Evolutionary conservation across 352 stramenopile genomes (phyloP).

Genomic region (Phytophthora sojae): DNA sequence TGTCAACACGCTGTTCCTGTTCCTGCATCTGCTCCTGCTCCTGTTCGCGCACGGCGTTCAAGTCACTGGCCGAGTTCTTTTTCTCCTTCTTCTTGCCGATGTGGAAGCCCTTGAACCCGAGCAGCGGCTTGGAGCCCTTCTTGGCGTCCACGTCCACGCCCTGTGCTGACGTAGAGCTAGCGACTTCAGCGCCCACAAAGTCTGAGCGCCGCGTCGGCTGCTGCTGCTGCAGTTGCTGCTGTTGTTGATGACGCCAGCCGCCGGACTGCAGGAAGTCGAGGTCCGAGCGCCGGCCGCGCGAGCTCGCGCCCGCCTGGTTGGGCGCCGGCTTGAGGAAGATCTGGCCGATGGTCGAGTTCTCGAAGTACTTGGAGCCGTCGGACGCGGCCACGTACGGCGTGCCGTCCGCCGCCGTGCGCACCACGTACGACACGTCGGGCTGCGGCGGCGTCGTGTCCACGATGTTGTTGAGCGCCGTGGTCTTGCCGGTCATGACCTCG

Average conservation of each 20-base stretch:
- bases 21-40: slow-evolving; percentile 12
- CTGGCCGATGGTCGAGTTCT: slow-evolving; percentile 57
- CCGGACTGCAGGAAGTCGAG: slow-evolving; percentile 43
- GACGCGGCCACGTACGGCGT: slow-evolving; percentile 53
- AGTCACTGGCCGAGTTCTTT: slow-evolving; percentile 18
- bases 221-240: slow-evolving; percentile 16
- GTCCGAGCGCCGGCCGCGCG: slow-evolving; percentile 35
- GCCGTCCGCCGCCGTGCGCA: slow-evolving; percentile 47
- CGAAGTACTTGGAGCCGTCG: slow-evolving; percentile 46
- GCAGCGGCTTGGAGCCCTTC: slow-evolving; percentile 29
- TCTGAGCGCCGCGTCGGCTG: slow-evolving; percentile 19
- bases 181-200: slow-evolving; percentile 12
- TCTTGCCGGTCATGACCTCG: slow-evolving; percentile 55
- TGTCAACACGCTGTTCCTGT: slow-evolving; percentile 20
- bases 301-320: slow-evolving; percentile 3
- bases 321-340: slow-evolving; percentile 43
- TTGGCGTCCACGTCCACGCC: slow-evolving; percentile 13
- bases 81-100: slow-evolving; percentile 38
- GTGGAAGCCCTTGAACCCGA: slow-evolving; percentile 38
- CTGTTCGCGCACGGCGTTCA: slow-evolving; percentile 10
- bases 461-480: slow-evolving; percentile 49
- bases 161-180: too few species aligned
- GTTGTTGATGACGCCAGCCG: slow-evolving; percentile 7
- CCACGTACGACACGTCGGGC: slow-evolving; percentile 45
- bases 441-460: slow-evolving; percentile 49